phyloP scores from a whole-genome alignment of 805 yeast species.

The Peterozyma toletana region DNA sequence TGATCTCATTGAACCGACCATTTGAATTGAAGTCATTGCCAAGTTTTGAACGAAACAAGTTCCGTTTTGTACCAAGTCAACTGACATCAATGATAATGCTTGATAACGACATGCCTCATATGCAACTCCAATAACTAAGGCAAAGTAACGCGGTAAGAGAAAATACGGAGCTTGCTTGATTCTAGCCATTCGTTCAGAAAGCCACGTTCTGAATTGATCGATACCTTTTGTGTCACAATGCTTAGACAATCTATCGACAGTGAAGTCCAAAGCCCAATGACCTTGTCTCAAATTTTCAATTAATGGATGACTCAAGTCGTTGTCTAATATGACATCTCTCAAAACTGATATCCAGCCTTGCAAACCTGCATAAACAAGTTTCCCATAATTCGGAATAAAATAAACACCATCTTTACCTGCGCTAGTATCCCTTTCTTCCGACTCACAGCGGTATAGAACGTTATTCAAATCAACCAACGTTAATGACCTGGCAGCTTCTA shows the following conservation, averaged over 20 bases:
- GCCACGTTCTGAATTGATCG: slow-evolving; percentile 59
- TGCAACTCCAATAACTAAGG: slow-evolving; percentile 72
- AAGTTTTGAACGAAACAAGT: slow-evolving; percentile 74
- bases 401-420: slow-evolving; percentile 70
- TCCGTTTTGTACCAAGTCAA: slow-evolving; percentile 43
- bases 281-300: slow-evolving; percentile 79
- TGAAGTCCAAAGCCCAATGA: slow-evolving; percentile 81
- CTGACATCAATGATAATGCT: slow-evolving; percentile 51
- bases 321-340: slow-evolving; percentile 51
- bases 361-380: slow-evolving; percentile 78
- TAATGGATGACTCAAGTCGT: slow-evolving; percentile 79
- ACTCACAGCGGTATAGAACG: slow-evolving; percentile 68
- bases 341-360: slow-evolving; percentile 86
- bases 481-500: slow-evolving; percentile 59
- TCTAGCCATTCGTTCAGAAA: slow-evolving; percentile 53
- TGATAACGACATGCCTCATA: slow-evolving; percentile 74
- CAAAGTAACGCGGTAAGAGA: slow-evolving; percentile 81
- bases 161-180: slow-evolving; percentile 68
- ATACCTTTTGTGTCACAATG: slow-evolving; percentile 36
- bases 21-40: slow-evolving; percentile 78
- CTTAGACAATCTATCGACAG: slow-evolving; percentile 52
- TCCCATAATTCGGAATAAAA: slow-evolving; percentile 66
- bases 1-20: slow-evolving; percentile 67
- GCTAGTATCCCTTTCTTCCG: slow-evolving; percentile 82
- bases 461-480: slow-evolving; percentile 67